Evolutionary conservation across 345 rosid species (phyloP), one percentile per base, ranked within the genome.

Genomic region (Heritiera littoralis): DNA sequence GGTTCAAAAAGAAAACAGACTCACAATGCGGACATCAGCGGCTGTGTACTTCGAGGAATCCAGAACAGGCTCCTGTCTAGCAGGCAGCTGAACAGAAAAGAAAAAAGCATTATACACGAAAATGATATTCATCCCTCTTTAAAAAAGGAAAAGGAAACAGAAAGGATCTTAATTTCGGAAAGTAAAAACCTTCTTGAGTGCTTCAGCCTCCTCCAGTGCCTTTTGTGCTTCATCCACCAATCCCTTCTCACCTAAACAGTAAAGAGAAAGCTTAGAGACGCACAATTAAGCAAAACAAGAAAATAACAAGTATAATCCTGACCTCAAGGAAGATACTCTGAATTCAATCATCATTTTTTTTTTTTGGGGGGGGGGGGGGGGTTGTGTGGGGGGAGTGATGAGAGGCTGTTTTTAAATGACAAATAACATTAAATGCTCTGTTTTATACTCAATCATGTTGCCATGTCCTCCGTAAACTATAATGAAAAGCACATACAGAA

Each of bases 141-240:
- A 10, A 3, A 28, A 28, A 28, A 13, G 9, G 3, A 11, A 28
- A 23, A 32, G 0, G 2, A 28, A 49, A 71, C 59, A 49, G 15
- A 9, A 51, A 15, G 43, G 13, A 0, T 7, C 8, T 11, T 30
- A 11, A 10, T 40, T 66, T 8, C 4, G 43, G 59, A 55, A 68
- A 76, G 56, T 66, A 55, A 63, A 68, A 73, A 96, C 99, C 99
- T 96, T 96, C 86, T 93, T 96, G 55, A 96, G 98, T 74, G 98
- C 98, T 86, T 94, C 99, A 78, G 99, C 99, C 85, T 96, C 98
- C 89, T 96, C 99, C 84, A 96, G 74, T 58, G 97, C 98, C 78
- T 93, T 96, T 82, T 96, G 99, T 65, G 99, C 99, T 84, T 96
- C 99, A 80, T 96, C 99, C 74, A 96, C 94, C 99, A 96, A 92